These are phyloP conservation scores for Raphanus sativus DNA, from an alignment of 345 rosid species.

Conservation along the genomic window DNA sequence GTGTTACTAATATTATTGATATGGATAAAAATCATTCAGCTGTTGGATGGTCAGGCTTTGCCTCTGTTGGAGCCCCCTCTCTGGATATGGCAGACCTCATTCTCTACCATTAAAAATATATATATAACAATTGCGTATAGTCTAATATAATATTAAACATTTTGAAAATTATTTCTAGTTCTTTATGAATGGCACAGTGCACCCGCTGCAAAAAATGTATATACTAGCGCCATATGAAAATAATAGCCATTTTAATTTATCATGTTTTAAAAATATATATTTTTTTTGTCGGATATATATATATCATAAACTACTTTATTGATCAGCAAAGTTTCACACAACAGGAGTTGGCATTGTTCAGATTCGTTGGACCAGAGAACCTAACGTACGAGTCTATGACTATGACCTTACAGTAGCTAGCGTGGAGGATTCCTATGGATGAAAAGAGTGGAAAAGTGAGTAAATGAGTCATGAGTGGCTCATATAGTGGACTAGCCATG, in stretches of 20 bases:
- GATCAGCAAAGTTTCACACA: not conserved
- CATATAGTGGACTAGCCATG: constrained; percentile 32
- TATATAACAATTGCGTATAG: not conserved
- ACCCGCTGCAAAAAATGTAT: not conserved
- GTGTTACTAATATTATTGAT: not conserved
- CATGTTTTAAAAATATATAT: not conserved
- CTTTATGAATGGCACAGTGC: not conserved
- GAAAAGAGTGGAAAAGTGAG: constrained; percentile 1
- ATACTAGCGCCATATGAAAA: too few relatives aligned
- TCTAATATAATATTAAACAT: too few relatives aligned
- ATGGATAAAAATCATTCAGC: not conserved
- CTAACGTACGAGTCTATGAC: constrained; percentile 22
- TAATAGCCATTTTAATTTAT: too few relatives aligned
- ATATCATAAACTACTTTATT: not conserved
- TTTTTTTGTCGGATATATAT: too few relatives aligned
- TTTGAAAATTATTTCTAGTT: not conserved
- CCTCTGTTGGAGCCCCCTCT: not conserved
- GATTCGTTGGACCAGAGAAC: not conserved
- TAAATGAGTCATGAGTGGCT: constrained; percentile 25
- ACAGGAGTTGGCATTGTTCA: not conserved
- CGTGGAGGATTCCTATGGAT: constrained; percentile 5
- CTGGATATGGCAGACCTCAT: not conserved
- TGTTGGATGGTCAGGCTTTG: not conserved
- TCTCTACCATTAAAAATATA: not conserved
- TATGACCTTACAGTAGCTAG: constrained; percentile 16